These are phyloP conservation scores for Aureobasidium leucospermi DNA, from an alignment of 2,329 filamentous ascomycete genomes.

Conservation along the genomic window DNA sequence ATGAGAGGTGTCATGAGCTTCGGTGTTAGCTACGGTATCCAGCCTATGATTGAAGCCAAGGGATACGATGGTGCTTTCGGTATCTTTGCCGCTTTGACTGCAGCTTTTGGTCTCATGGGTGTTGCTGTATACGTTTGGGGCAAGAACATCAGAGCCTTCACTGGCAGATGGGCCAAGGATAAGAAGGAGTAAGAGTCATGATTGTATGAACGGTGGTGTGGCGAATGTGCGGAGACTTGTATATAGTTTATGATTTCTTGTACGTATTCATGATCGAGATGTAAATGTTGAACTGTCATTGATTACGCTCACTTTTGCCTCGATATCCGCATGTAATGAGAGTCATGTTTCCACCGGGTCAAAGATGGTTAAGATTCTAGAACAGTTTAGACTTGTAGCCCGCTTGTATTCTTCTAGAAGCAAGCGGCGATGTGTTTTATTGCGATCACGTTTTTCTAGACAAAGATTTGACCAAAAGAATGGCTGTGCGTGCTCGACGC, in stretches of 20 bases:
- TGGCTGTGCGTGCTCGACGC: too few species aligned
- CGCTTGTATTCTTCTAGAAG: too few species aligned
- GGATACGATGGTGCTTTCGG: conserved; percentile 29
- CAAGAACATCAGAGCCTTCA: conserved; percentile 27
- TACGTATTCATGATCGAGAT: background rate
- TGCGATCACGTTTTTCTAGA: too few species aligned
- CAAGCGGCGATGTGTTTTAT: too few species aligned
- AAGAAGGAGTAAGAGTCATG: background rate
- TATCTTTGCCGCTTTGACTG: conserved; percentile 24
- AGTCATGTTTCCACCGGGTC: background rate
- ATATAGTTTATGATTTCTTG: background rate
- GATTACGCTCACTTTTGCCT: too few species aligned
- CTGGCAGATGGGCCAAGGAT: conserved; percentile 24
- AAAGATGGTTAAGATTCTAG: too few species aligned
- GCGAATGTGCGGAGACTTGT: background rate
- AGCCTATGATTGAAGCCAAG: conserved; percentile 25
- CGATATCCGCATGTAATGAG: too few species aligned
- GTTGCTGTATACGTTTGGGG: conserved; percentile 26
- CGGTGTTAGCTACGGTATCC: conserved; percentile 34
- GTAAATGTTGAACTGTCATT: background rate
- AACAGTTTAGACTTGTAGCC: too few species aligned
- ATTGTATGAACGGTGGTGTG: background rate
- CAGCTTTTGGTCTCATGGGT: conserved; percentile 24
- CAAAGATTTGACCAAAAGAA: too few species aligned
- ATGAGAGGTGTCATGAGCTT: conserved; percentile 41